These are phyloP conservation scores for Blastobotrys attinorum DNA, from an alignment of 805 yeast genomes.

Conservation along the genomic window DNA sequence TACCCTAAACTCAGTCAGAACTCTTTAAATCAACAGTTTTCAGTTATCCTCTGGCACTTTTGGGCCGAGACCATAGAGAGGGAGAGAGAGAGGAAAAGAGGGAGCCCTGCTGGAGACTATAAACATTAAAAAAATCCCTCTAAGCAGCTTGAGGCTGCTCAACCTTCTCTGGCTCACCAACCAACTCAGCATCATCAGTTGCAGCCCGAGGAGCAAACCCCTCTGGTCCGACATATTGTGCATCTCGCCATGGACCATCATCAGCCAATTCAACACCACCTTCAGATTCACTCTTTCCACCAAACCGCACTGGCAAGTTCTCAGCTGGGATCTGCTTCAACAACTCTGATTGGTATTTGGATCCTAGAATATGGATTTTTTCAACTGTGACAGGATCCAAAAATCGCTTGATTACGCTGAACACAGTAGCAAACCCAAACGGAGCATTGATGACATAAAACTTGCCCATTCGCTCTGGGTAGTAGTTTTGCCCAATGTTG, in stretches of 20 bases:
- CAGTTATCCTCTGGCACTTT: no score
- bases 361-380: slow-evolving; percentile 82
- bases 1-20: no score
- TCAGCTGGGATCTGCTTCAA: slow-evolving; percentile 89
- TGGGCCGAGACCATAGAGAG: no score
- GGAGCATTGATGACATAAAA: slow-evolving; percentile 95
- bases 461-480: slow-evolving; percentile 99
- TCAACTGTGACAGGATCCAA: slow-evolving; percentile 96
- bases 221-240: slow-evolving; percentile 83
- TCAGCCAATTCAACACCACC: slow-evolving; percentile 82
- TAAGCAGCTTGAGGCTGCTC: no score
- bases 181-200: no score
- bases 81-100: no score
- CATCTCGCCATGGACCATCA: slow-evolving; percentile 96
- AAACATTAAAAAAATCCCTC: no score
- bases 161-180: background rate
- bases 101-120: no score
- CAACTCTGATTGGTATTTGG: slow-evolving; percentile 70
- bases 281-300: slow-evolving; percentile 66
- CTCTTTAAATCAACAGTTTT: no score
- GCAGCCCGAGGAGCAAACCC: slow-evolving; percentile 67
- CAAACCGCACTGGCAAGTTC: slow-evolving; percentile 85
- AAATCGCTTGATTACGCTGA: slow-evolving; percentile 84
- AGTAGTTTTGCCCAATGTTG: slow-evolving; percentile 89
- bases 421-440: slow-evolving; percentile 92